Evolutionary conservation across 140 eudicot genomes (phyloP).

Genomic region (Stevia rebaudiana): DNA sequence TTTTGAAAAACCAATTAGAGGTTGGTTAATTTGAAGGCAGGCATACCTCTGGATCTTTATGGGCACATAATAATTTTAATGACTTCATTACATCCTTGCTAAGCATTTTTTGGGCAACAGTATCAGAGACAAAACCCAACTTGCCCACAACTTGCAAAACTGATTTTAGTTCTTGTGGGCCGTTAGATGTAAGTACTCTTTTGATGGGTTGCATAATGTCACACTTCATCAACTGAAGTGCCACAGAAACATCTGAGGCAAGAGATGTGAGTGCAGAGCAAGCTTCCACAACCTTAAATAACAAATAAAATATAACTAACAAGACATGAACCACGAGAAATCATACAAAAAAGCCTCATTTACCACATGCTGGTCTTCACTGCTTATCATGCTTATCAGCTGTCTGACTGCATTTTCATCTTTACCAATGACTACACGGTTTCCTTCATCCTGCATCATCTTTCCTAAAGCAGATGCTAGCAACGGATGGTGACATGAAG

Average conservation of each 20-base stretch:
- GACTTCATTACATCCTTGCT: constrained; percentile 85
- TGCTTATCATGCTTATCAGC: constrained; percentile 98
- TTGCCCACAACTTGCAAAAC: constrained; percentile 82
- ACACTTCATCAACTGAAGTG: constrained; percentile 84
- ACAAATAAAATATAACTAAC: constrained; percentile 1
- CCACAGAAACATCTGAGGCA: constrained; percentile 84
- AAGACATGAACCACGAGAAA: neutral
- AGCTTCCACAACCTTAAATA: constrained; percentile 89
- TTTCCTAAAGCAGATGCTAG: constrained; percentile 96
- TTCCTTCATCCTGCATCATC: constrained; percentile 92
- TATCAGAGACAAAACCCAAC: constrained; percentile 82
- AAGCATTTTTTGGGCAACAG: constrained; percentile 79
- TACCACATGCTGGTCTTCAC: constrained; percentile 98
- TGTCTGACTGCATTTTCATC: constrained; percentile 97
- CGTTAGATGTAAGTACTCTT: constrained; percentile 60
- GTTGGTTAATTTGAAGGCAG: constrained; percentile 10
- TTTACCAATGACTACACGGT: constrained; percentile 90
- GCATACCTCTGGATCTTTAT: constrained; percentile 78
- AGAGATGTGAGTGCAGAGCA: constrained; percentile 95
- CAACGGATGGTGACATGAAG: constrained; percentile 97
- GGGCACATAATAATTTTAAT: constrained; percentile 76
- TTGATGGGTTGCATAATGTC: constrained; percentile 95
- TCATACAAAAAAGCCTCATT: constrained; percentile 16
- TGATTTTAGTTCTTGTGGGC: constrained; percentile 68
- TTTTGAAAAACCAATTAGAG: neutral